Base-by-base conservation (phyloP, 2,329 filamentous ascomycete genomes). In the Pseudonectria foliicola region DNA sequence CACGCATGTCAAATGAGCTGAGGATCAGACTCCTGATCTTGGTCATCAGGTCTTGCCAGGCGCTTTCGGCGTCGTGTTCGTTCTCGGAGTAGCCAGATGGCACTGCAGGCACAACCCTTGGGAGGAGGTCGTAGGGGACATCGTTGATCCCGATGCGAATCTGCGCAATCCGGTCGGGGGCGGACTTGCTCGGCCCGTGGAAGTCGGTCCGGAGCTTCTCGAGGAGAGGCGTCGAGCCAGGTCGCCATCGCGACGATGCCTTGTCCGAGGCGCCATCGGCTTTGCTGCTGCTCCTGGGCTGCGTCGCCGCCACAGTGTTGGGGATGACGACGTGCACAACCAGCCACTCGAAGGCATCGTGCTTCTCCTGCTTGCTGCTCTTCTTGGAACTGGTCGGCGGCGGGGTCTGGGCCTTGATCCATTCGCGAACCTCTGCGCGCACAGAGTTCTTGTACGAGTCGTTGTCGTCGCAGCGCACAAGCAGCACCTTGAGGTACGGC, bases 311-410 rank as follows among this genome's bases (percentile, higher is more conserved):
- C 11, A 77, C 70, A 0, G 86, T 90, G 44, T 94, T 89, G 11
- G 90, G 89, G 13, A 94, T 70, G 10, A 95, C 85, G 16, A 98
- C 85, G 57, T 98, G 92, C 14, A 98, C 56, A 35, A 98, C 85
- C 45, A 98, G 68, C 85, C 89, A 96, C 60, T 98, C 92, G 49
- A 84, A 95, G 1, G 92, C 90, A 65, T 98, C 90, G 54, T 98
- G 92, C 43, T 93, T 92, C 54, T 95, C 90, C 53, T 88, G 82
- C 13, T 77, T 80, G 52, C 70, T 85, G 13, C 64, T 57, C 21
- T 66, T 62, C 52, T 66, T 62, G 35, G 77, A 75, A 34, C 69
- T 73, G 39, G 63, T 67, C 2, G 76, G 68, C 0, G 75, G 66
- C 0, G 77, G 73, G 0, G 81, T 79, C 43, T 93, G 74, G 6